Evolutionary conservation across 2,329 filamentous ascomycete genomes (phyloP), one percentile per base, ranked within the genome.

Genomic region (Aspergillus aculeatinus): DNA sequence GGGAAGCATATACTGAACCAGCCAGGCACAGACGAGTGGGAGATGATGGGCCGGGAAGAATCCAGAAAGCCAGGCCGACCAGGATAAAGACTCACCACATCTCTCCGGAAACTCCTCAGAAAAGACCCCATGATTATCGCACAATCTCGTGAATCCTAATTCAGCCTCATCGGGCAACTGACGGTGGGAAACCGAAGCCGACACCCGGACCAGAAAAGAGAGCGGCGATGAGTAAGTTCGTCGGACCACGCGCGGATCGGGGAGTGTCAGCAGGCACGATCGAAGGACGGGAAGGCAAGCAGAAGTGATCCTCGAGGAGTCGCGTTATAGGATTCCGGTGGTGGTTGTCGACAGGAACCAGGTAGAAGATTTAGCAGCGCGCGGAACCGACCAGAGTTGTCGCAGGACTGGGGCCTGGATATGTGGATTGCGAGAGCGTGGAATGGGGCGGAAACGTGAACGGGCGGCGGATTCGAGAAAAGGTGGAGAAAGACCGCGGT

Each of bases 61-160:
- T 19, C 42, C 21, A 19, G 51, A 48, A 16, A 35, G n/a, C 54
- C 23, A 35, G 59, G 61, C 58, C 52, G 61, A 52, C 55, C 39
- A 60, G 57, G 48, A 21, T 53, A 52, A 61, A 63, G 71, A 76
- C 65, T 61, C 59, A 67, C 76, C 67, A 70, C 71, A 74, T 75
- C 75, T 68, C 69, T 69, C 66, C 74, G 74, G 55, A 76, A 70
- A 66, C 72, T 75, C 63, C 68, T 76, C 58, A 76, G 69, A 65
- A 79, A 78, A 55, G 76, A 73, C 67, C 74, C 71, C 76, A 78
- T 79, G 51, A 66, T 76, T 65, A 63, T 69, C 60, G 67, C 64
- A 64, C 59, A 59, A 62, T 65, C 57, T 61, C 51, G 63, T 44
- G 66, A 42, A 57, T 54, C 55, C 63, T 61, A 61, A 58, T 64